Conservation (phyloP, 2,329 filamentous ascomycete genomes). For the Fragosphaeria purpurea region DNA sequence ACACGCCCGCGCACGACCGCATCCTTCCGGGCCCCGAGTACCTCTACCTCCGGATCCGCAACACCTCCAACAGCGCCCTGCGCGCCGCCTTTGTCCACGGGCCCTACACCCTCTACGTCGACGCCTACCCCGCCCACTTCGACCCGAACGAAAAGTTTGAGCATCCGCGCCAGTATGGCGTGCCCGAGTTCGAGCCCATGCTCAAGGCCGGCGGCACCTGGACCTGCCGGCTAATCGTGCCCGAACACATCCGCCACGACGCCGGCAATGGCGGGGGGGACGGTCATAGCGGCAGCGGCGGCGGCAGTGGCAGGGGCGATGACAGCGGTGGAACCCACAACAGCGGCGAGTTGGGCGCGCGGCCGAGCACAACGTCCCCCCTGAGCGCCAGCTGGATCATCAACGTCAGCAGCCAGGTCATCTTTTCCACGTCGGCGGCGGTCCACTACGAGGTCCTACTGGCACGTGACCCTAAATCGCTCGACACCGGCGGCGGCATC, state of each 20-base stretch:
- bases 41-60: slow-evolving; percentile 80
- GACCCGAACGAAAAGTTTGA: slow-evolving; percentile 71
- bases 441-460: slow-evolving; percentile 84
- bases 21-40: slow-evolving; percentile 76
- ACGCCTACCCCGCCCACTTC: slow-evolving; percentile 76
- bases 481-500: slow-evolving; percentile 47
- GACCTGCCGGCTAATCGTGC: slow-evolving; percentile 70
- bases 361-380: background rate
- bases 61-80: slow-evolving; percentile 80
- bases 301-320: too few relatives aligned
- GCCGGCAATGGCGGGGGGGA: slow-evolving; percentile 47
- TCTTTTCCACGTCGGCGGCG: slow-evolving; percentile 82
- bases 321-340: too few relatives aligned
- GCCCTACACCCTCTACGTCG: slow-evolving; percentile 81
- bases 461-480: slow-evolving; percentile 73
- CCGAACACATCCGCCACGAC: slow-evolving; percentile 62
- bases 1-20: slow-evolving; percentile 78
- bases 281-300: background rate
- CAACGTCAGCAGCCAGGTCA: slow-evolving; percentile 83
- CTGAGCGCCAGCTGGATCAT: slow-evolving; percentile 68
- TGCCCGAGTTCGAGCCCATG: slow-evolving; percentile 90
- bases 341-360: too few relatives aligned
- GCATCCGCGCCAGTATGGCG: slow-evolving; percentile 58
- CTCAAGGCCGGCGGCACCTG: slow-evolving; percentile 88
- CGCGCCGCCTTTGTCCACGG: slow-evolving; percentile 95